Conservation (phyloP, 2,329 filamentous ascomycete genomes). For the Myotisia sp. region DNA sequence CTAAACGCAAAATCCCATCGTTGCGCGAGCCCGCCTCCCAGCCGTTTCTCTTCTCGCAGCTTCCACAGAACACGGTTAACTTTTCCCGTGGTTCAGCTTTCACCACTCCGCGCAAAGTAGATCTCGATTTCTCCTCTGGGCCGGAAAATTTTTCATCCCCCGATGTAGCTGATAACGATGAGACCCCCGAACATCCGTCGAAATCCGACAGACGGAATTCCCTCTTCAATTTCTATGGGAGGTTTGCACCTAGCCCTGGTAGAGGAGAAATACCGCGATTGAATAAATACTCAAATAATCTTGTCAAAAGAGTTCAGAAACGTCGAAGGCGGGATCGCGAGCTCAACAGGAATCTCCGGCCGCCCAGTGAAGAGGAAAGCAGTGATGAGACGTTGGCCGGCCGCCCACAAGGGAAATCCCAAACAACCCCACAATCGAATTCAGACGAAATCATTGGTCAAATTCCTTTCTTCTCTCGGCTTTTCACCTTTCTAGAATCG, state of each 20-base stretch:
- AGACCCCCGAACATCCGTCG: constrained; percentile 30
- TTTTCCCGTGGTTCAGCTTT: constrained; percentile 29
- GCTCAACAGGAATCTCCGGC: constrained; percentile 29
- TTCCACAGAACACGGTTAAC: constrained; percentile 19
- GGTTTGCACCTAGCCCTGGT: constrained; percentile 40
- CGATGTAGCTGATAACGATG: constrained; percentile 34
- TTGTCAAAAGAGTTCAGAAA: constrained; percentile 35
- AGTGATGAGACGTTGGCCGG: constrained; percentile 25
- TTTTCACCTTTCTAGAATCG: constrained; percentile 49
- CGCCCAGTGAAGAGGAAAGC: constrained; percentile 32
- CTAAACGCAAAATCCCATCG: constrained; percentile 34
- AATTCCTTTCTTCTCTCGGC: constrained; percentile 27
- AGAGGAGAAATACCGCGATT: constrained; percentile 49
- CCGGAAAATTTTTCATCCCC: constrained; percentile 34
- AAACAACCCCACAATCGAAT: background rate
- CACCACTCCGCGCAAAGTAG: constrained; percentile 36
- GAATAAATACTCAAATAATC: constrained; percentile 33
- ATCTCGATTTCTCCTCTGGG: constrained; percentile 35
- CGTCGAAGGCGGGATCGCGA: constrained; percentile 35
- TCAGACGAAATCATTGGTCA: constrained; percentile 10
- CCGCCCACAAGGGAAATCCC: constrained; percentile 17
- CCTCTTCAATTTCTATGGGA: constrained; percentile 29
- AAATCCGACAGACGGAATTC: constrained; percentile 27
- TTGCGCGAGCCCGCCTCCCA: constrained; percentile 38
- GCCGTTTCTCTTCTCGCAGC: constrained; percentile 35